Conservation (phyloP, 257 asterid species). For the Echium plantagineum region DNA sequence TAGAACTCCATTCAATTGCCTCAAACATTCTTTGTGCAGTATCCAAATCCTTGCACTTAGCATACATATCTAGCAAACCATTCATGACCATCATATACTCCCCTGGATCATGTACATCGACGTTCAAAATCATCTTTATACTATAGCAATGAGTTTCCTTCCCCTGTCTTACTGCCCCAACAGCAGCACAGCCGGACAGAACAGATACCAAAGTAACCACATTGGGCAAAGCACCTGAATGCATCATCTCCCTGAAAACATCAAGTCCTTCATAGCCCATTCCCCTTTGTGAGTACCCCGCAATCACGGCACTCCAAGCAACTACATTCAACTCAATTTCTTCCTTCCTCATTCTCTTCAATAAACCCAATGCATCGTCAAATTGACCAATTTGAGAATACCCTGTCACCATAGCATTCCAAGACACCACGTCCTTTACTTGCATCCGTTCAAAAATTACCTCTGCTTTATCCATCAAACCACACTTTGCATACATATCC, state of each 20-base stretch:
- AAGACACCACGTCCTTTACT: neutral
- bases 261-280: neutral
- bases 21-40: neutral
- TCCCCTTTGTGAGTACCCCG: neutral
- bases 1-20: no score
- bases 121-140: neutral
- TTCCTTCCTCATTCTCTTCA: neutral
- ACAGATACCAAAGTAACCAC: neutral
- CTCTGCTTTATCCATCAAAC: neutral
- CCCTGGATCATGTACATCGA: neutral
- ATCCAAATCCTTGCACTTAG: neutral
- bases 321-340: neutral
- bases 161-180: neutral
- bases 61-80: neutral
- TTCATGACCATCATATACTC: neutral
- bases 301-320: neutral
- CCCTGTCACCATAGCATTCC: neutral
- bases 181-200: neutral
- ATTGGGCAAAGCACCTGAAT: neutral
- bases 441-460: neutral
- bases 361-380: neutral
- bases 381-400: neutral
- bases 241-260: neutral
- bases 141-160: neutral
- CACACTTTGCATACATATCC: neutral